Conservation (phyloP, 495 filamentous ascomycete genomes). For the Bryoglossum gracile region DNA sequence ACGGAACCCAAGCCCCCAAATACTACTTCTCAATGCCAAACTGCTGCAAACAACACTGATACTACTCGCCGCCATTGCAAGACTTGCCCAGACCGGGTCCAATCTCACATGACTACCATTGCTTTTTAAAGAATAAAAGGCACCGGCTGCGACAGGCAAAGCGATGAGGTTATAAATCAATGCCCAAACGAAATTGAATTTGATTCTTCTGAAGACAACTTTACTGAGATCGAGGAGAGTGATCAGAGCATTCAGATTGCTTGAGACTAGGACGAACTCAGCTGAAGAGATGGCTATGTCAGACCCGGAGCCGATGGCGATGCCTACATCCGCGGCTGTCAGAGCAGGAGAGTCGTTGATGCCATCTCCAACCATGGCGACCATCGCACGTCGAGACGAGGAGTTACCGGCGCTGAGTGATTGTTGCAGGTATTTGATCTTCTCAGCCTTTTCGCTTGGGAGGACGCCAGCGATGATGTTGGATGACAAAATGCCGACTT, state of each 20-base stretch:
- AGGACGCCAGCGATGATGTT: conserved; percentile 86
- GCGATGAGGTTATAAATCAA: conserved; percentile 75
- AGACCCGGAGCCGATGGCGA: conserved; percentile 76
- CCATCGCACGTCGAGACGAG: conserved; percentile 11
- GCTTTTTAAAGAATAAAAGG: conserved; percentile 60
- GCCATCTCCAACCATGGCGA: conserved; percentile 57
- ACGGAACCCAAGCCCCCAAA: conserved; percentile 43
- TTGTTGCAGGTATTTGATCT: conserved; percentile 71
- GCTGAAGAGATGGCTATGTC: conserved; percentile 80
- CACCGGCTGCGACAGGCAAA: conserved; percentile 78
- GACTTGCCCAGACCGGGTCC: conserved; percentile 75
- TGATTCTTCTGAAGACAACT: conserved; percentile 69
- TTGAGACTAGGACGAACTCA: conserved; percentile 78
- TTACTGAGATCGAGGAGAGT: conserved; percentile 64
- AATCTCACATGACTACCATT: conserved; percentile 49
- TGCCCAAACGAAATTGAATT: conserved; percentile 86
- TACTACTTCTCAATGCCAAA: conserved; percentile 49
- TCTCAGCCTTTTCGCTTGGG: conserved; percentile 77
- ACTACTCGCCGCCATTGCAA: conserved; percentile 83
- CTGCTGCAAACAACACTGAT: conserved; percentile 73
- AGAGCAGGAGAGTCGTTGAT: conserved; percentile 87
- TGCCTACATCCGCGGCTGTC: conserved; percentile 70
- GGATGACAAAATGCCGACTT: conserved; percentile 63
- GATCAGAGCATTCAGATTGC: conserved; percentile 60
- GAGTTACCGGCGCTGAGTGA: conserved; percentile 35